Evolutionary conservation across 2,329 filamentous ascomycete genomes (phyloP), one percentile per base, ranked within the genome.

Genomic region (Talaromyces sp.): DNA sequence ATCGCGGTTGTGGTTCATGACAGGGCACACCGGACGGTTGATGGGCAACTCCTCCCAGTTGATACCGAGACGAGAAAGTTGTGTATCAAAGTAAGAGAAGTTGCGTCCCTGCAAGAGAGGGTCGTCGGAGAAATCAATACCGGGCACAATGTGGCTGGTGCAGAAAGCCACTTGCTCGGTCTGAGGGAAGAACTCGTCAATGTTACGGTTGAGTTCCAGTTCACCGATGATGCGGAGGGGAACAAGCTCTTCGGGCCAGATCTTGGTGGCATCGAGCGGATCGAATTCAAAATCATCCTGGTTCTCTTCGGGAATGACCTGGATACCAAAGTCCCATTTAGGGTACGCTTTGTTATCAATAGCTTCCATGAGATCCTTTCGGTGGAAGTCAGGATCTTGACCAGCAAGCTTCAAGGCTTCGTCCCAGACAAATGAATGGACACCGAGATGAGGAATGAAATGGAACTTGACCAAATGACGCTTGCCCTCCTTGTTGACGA

Each of bases 111-210:
- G 88, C 2, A 86, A 76, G 2, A 93, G 81, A 1, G 90, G 90
- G 65, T 93, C 90, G 64, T 92, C 86, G 0, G 88, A 90, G 72
- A 89, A 88, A 14, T 89, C 89, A 63, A 93, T 88, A 25, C 90
- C 90, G 0, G 89, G 89, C 0, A 95, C 88, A 56, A 95, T 79
- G 67, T 96, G 91, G 61, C 86, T 84, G 1, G 91, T 93, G 70
- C 88, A 92, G 75, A 95, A 96, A 1, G 91, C 90, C 1, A 87
- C 85, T 75, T 96, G 91, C 78, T 96, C 91, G 0, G 88, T 92
- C 75, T 95, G 85, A 0, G 90, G 81, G 76, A 95, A 95, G 78
- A 84, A 95, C 71, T 96, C 90, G 66, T 93, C 90, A 1, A 89
- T 81, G 64, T 91, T 93, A 60, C 84, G 84, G 80, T 95, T 93